These are phyloP conservation scores for Gamsiella multidivaricata DNA, from an alignment of 192 early-diverging fungal genomes.

Conservation along the genomic window DNA sequence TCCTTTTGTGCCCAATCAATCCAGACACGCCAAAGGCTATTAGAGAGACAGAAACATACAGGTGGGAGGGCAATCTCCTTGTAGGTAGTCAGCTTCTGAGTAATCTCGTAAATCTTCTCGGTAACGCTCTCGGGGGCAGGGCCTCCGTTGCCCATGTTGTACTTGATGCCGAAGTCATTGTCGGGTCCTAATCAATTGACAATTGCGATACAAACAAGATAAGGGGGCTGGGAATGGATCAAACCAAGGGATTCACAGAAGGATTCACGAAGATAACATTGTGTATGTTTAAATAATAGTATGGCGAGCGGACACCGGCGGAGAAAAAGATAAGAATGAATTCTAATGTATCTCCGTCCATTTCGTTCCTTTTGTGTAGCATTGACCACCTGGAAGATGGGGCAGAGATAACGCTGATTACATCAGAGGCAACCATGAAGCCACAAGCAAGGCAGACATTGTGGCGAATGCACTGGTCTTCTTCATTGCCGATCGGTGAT, in stretches of 20 bases:
- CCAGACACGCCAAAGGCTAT: conserved; percentile 8
- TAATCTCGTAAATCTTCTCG: conserved; percentile 88
- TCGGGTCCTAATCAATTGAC: conserved; percentile 72
- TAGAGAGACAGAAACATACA: conserved; percentile 54
- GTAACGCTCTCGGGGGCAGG: conserved; percentile 97
- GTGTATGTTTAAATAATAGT: too few species aligned
- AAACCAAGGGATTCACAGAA: neutral
- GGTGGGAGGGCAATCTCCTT: conserved; percentile 67
- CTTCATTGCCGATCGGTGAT: neutral
- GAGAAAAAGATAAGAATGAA: neutral
- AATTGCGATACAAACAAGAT: neutral
- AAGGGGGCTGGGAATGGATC: neutral
- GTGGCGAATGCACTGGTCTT: too few species aligned
- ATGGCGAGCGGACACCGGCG: too few species aligned
- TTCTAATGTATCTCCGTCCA: too few species aligned
- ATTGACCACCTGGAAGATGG: conserved; percentile 8
- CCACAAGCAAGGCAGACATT: too few species aligned
- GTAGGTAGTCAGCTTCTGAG: conserved; percentile 80
- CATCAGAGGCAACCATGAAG: too few species aligned
- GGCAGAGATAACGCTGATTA: conserved; percentile 3
- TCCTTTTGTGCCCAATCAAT: conserved; percentile 27
- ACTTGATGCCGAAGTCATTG: conserved; percentile 99
- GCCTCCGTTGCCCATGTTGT: conserved; percentile 96
- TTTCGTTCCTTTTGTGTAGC: conserved; percentile 27
- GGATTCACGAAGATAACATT: neutral